Evolutionary conservation across 352 stramenopile genomes (phyloP).

Genomic region (Globisporangium viniferum): DNA sequence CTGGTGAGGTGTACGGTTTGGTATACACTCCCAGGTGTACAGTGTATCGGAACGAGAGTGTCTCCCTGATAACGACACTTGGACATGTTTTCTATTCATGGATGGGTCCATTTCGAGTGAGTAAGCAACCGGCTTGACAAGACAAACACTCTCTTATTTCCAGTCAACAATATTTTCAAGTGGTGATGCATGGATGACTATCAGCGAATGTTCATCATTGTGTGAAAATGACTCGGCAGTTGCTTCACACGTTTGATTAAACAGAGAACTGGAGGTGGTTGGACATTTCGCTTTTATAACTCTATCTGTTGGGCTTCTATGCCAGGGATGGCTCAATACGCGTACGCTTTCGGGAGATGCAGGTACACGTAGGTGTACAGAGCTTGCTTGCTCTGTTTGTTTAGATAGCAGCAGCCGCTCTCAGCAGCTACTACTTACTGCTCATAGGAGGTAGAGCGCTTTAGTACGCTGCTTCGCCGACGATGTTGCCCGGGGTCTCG

Average conservation of each 20-base stretch:
- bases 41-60: background rate
- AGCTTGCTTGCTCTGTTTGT: background rate
- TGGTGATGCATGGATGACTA: background rate
- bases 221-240: too few species aligned
- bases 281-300: background rate
- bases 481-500: constrained; percentile 13
- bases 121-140: background rate
- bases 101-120: background rate
- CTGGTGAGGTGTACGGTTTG: background rate
- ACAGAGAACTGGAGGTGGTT: background rate
- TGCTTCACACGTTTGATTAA: background rate
- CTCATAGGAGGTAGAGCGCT: background rate
- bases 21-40: background rate
- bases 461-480: constrained; percentile 13
- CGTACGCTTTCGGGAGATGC: too few species aligned
- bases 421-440: background rate
- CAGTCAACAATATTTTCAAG: background rate
- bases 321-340: too few species aligned
- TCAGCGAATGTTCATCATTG: background rate
- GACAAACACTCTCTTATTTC: background rate
- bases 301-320: background rate
- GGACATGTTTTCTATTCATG: background rate
- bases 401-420: background rate
- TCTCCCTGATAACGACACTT: background rate
- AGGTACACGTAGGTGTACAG: background rate